Percentiles rank a stretch among this genome's conserved stretches.
These are phyloP conservation scores for Pleurotus tuoliensis DNA, from an alignment of 768 basidiomycete genomes.

Conservation along the genomic window DNA sequence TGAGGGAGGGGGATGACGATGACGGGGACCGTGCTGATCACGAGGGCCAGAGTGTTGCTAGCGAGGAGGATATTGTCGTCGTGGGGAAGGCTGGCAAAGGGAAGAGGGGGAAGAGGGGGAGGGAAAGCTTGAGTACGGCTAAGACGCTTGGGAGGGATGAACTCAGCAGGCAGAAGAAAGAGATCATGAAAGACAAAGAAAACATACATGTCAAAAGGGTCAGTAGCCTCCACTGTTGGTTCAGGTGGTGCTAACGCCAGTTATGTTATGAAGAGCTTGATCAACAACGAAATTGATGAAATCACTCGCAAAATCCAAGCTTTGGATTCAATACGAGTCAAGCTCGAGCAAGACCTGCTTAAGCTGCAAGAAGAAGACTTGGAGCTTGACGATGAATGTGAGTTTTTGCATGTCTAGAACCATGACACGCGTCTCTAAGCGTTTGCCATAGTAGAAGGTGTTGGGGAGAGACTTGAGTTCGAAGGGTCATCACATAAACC, in stretches of 20 bases:
- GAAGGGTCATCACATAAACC: conserved; percentile 45
- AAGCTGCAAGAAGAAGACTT: conserved; percentile 92
- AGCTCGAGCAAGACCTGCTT: conserved; percentile 78
- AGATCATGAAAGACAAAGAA: conserved; percentile 89
- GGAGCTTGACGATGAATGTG: conserved; percentile 94
- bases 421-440: conserved; percentile 4
- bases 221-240: conserved; percentile 23
- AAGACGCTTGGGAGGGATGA: conserved; percentile 83
- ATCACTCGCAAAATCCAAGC: conserved; percentile 88
- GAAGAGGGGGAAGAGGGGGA: conserved; percentile 50
- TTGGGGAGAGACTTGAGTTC: conserved; percentile 77
- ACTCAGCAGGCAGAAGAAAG: conserved; percentile 74
- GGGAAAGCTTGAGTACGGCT: conserved; percentile 63
- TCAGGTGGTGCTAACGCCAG: conserved; percentile 10
- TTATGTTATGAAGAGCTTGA: conserved; percentile 55
- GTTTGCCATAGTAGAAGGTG: conserved; percentile 71
- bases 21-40: conserved; percentile 31
- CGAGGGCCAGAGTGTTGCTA: conserved; percentile 60
- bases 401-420: conserved; percentile 24
- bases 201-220: conserved; percentile 88
- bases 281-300: conserved; percentile 84
- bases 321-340: conserved; percentile 74
- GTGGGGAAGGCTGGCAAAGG: conserved; percentile 44
- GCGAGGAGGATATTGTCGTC: conserved; percentile 73
- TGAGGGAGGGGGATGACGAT: conserved; percentile 53